phyloP scores from a whole-genome alignment of 495 filamentous ascomycete genomes.

The Trichocladium uniseriatum region DNA sequence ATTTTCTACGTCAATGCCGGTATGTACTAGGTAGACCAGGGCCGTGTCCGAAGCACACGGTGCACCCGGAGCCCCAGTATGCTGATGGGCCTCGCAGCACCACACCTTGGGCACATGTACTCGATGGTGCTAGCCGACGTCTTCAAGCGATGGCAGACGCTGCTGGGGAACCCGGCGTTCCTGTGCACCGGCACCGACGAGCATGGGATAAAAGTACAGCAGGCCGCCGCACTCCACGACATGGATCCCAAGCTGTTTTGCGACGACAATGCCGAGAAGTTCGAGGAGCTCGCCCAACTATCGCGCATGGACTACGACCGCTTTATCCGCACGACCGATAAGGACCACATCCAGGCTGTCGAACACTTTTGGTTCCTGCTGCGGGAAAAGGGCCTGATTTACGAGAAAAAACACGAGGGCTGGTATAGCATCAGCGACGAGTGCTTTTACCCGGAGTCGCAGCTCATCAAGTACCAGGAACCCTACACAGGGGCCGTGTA shows the following conservation, averaged over 20 bases:
- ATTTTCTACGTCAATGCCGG: conserved; percentile 99
- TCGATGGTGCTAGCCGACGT: conserved; percentile 86
- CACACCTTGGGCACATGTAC: conserved; percentile 92
- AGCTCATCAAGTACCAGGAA: conserved; percentile 64
- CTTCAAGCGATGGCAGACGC: conserved; percentile 83
- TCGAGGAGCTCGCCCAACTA: conserved; percentile 58
- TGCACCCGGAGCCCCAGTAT: background rate
- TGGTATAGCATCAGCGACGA: conserved; percentile 98
- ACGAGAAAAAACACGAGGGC: conserved; percentile 75
- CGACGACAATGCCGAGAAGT: conserved; percentile 53
- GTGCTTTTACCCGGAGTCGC: conserved; percentile 77
- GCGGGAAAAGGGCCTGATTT: conserved; percentile 67
- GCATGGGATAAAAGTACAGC: conserved; percentile 96
- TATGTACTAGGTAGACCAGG: conserved; percentile 33
- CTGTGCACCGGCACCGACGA: conserved; percentile 94
- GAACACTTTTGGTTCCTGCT: conserved; percentile 84
- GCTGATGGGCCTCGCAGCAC: conserved; percentile 46
- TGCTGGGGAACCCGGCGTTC: conserved; percentile 58
- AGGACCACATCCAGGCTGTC: conserved; percentile 72
- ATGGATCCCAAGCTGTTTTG: conserved; percentile 44
- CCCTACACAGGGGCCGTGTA: conserved; percentile 70
- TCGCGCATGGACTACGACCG: conserved; percentile 64
- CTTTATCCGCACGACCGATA: conserved; percentile 87
- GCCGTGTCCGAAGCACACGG: background rate
- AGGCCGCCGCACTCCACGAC: conserved; percentile 59